These are phyloP conservation scores for Tricholoma sp. DNA, from an alignment of 768 basidiomycete genomes.

Conservation along the genomic window DNA sequence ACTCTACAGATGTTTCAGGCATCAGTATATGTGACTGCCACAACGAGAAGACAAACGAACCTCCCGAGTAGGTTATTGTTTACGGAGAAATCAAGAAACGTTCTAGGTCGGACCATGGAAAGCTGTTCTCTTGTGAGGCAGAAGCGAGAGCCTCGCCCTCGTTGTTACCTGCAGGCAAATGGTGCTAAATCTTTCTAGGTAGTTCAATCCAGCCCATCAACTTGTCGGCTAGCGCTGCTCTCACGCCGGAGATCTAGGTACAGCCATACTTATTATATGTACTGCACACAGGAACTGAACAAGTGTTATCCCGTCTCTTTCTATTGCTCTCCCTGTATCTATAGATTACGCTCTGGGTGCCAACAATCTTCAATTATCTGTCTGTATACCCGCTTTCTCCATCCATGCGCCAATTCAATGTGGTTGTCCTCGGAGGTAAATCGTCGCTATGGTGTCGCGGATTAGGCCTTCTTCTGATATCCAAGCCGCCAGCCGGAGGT, in stretches of 20 bases:
- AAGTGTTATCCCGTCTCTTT: not conserved
- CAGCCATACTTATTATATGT: not conserved
- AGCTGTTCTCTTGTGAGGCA: not conserved
- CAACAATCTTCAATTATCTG: not conserved
- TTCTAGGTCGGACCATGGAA: slow-evolving; percentile 53
- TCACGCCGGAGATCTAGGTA: not conserved
- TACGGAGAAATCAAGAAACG: slow-evolving; percentile 64
- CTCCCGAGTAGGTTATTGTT: slow-evolving; percentile 49
- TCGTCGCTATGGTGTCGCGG: slow-evolving; percentile 16
- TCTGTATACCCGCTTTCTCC: not conserved
- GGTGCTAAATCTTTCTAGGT: not conserved
- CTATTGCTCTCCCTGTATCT: not conserved
- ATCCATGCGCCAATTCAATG: slow-evolving; percentile 65
- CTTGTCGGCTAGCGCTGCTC: not conserved
- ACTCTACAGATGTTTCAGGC: slow-evolving; percentile 36
- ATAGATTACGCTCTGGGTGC: not conserved
- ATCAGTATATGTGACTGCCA: slow-evolving; percentile 4
- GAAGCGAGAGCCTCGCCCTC: not conserved
- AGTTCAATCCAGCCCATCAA: not conserved
- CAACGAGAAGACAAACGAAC: slow-evolving; percentile 25
- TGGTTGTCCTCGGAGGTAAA: slow-evolving; percentile 78
- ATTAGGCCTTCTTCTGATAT: slow-evolving; percentile 6
- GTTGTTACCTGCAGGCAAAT: not conserved
- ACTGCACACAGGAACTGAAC: not conserved
- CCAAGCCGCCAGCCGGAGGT: slow-evolving; percentile 58